Evolutionary conservation across 1,139 yeast species (phyloP).

Genomic region (Kurtzmaniella quercitrusa): DNA sequence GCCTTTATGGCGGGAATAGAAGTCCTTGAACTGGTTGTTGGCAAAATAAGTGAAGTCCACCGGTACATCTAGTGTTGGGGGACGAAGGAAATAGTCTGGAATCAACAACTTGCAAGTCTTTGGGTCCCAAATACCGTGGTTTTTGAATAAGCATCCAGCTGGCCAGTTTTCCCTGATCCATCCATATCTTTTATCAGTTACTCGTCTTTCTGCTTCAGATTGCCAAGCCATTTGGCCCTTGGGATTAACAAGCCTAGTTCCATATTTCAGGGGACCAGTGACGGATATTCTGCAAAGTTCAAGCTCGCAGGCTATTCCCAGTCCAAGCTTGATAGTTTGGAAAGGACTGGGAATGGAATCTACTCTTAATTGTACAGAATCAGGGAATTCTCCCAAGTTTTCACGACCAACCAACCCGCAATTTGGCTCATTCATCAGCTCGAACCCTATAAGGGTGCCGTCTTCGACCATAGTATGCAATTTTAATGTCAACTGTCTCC

Average conservation of each 20-base stretch:
- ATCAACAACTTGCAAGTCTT: conserved; percentile 22
- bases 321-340: conserved; percentile 60
- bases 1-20: conserved; percentile 46
- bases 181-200: conserved; percentile 58
- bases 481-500: conserved; percentile 38
- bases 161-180: conserved; percentile 71
- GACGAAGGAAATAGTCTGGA: conserved; percentile 32
- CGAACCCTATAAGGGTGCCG: conserved; percentile 68
- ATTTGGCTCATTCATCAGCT: conserved; percentile 85
- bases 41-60: conserved; percentile 54
- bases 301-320: conserved; percentile 64
- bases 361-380: conserved; percentile 51
- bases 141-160: conserved; percentile 78
- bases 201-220: conserved; percentile 28
- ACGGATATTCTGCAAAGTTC: conserved; percentile 64
- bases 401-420: conserved; percentile 56
- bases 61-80: conserved; percentile 11
- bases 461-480: conserved; percentile 54
- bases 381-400: conserved; percentile 45
- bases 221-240: conserved; percentile 71
- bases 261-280: conserved; percentile 69
- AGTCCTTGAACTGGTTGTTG: conserved; percentile 58
- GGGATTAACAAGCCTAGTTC: conserved; percentile 58
- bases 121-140: conserved; percentile 71
- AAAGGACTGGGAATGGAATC: conserved; percentile 68